These are phyloP conservation scores for Auxenochlorella pyrenoidosa DNA, from an alignment of 139 green algal species.

Conservation along the genomic window DNA sequence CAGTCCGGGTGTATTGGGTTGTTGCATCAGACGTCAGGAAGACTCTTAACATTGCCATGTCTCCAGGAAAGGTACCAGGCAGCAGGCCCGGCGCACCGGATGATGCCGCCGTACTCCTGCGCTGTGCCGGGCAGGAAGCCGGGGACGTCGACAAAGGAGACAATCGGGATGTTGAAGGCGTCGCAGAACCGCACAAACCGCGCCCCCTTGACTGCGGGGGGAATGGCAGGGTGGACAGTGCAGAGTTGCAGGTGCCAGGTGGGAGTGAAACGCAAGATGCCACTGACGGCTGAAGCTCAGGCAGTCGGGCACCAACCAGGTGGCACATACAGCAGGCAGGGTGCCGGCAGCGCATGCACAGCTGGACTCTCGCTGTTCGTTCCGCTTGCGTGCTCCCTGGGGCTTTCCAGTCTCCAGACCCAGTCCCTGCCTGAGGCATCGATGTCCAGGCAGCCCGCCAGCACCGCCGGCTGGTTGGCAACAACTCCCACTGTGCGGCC, in stretches of 20 bases:
- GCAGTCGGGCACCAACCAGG: background rate
- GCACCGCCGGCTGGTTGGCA: constrained; percentile 73
- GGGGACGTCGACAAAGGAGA: constrained; percentile 77
- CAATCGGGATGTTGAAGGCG: constrained; percentile 75
- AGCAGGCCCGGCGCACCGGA: constrained; percentile 29
- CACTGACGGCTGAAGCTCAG: background rate
- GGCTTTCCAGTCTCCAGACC: too few relatives aligned
- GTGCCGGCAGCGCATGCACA: too few relatives aligned
- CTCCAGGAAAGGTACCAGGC: too few relatives aligned
- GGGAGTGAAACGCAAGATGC: background rate
- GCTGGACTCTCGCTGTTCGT: too few relatives aligned
- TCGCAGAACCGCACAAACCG: constrained; percentile 84
- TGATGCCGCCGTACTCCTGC: constrained; percentile 73
- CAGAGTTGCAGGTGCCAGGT: background rate
- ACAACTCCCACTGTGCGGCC: constrained; percentile 73
- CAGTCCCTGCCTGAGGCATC: constrained; percentile 69
- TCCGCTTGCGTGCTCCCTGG: too few relatives aligned
- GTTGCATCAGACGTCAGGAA: too few relatives aligned
- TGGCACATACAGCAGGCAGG: too few relatives aligned
- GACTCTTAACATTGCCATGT: too few relatives aligned
- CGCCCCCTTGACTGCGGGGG: constrained; percentile 39
- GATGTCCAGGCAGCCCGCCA: constrained; percentile 80
- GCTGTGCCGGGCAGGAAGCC: constrained; percentile 73
- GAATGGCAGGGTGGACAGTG: background rate
- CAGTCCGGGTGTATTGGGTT: background rate